These are phyloP conservation scores for Clavulina sp. DNA, from an alignment of 768 basidiomycete genomes.

Conservation along the genomic window DNA sequence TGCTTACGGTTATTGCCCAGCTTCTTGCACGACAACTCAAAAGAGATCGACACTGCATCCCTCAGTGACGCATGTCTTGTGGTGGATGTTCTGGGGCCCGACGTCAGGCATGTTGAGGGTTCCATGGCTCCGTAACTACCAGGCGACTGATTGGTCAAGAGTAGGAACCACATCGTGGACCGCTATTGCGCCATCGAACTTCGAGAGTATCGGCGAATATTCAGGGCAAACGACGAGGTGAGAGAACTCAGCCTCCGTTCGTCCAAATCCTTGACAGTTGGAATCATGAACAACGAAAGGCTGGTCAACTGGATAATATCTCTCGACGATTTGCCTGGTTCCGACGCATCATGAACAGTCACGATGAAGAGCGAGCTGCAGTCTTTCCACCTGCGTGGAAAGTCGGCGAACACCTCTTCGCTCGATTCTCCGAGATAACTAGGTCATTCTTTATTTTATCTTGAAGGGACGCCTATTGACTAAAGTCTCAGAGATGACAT, in stretches of 20 bases:
- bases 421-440: constrained; percentile 82
- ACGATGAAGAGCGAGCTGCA: constrained; percentile 72
- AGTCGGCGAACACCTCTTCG: constrained; percentile 62
- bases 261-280: not conserved
- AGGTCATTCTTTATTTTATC: constrained; percentile 30
- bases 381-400: constrained; percentile 80
- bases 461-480: not conserved
- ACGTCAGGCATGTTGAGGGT: constrained; percentile 37
- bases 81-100: constrained; percentile 72
- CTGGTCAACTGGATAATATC: constrained; percentile 90
- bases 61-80: constrained; percentile 77
- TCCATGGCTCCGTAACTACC: not conserved
- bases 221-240: constrained; percentile 77
- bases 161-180: constrained; percentile 50
- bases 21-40: constrained; percentile 57
- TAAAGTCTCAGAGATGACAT: constrained; percentile 53
- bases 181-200: constrained; percentile 80
- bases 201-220: constrained; percentile 92
- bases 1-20: constrained; percentile 22
- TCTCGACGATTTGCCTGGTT: constrained; percentile 93
- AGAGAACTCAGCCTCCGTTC: not conserved
- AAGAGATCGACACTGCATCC: constrained; percentile 41
- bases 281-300: constrained; percentile 14
- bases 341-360: constrained; percentile 59
- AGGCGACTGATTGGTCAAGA: not conserved